Percentiles rank a stretch among this genome's conserved stretches.
These are phyloP conservation scores for Acanthamoeba triangularis DNA, from an alignment of 208 protist species.

Conservation along the genomic window DNA sequence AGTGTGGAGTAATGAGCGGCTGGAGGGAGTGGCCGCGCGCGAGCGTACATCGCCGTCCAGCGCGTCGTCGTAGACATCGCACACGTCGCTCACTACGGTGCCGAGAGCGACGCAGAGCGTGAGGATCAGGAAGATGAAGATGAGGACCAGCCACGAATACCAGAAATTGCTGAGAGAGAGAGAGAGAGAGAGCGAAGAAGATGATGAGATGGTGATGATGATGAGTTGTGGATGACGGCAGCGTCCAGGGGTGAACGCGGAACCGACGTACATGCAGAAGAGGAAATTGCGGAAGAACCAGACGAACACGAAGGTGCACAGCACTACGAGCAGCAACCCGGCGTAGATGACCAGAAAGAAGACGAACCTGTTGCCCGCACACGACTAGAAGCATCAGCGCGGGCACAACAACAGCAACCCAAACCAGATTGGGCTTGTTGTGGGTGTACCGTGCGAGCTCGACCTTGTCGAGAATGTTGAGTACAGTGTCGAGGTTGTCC, in stretches of 20 bases:
- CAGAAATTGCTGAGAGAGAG: neutral
- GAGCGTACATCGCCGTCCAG: neutral
- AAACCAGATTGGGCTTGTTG: neutral
- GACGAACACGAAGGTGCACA: slow-evolving; percentile 19
- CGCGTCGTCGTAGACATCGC: neutral
- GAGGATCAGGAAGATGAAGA: slow-evolving; percentile 41
- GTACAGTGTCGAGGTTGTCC: neutral
- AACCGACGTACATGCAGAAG: neutral
- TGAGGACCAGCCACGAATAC: slow-evolving; percentile 37
- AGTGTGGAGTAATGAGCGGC: neutral
- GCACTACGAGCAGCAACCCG: neutral
- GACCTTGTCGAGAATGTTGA: slow-evolving; percentile 2
- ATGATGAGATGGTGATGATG: neutral
- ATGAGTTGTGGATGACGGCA: neutral
- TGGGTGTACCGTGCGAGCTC: neutral
- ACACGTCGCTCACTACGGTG: neutral
- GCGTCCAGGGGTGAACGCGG: neutral
- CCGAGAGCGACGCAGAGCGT: slow-evolving; percentile 6
- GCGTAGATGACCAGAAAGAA: slow-evolving; percentile 20
- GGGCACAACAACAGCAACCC: neutral
- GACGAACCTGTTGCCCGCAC: neutral
- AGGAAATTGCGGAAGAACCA: slow-evolving; percentile 16
- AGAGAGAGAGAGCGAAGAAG: neutral
- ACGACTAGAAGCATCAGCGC: neutral
- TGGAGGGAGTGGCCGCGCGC: neutral